Conservation (phyloP, 495 filamentous ascomycete genomes). For the Xylaria grammica region DNA sequence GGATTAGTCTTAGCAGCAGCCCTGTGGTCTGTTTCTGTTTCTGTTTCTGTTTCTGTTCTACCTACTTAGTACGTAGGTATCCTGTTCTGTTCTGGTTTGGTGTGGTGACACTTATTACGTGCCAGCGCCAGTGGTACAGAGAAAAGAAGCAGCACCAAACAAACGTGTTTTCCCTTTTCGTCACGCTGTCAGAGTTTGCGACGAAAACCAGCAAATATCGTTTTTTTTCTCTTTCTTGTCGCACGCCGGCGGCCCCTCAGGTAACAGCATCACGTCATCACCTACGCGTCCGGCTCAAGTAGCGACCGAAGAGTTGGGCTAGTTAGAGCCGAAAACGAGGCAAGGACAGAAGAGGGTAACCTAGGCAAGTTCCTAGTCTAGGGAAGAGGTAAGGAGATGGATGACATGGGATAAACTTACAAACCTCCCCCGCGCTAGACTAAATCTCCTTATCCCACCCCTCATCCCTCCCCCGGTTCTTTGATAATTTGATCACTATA, state of each 20-base stretch:
- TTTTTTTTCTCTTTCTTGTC: neutral
- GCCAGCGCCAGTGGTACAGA: too few relatives aligned
- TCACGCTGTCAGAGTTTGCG: neutral
- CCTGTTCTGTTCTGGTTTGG: neutral
- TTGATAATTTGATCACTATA: constrained; percentile 8
- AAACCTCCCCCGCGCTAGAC: neutral
- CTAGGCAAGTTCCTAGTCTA: too few relatives aligned
- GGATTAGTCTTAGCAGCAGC: too few relatives aligned
- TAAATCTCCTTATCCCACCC: neutral
- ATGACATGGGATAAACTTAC: too few relatives aligned
- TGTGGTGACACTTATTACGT: too few relatives aligned
- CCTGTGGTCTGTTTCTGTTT: too few relatives aligned
- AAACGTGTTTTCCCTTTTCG: neutral
- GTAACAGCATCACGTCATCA: constrained; percentile 12
- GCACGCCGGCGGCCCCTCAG: neutral
- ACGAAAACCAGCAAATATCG: too few relatives aligned
- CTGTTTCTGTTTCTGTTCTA: neutral
- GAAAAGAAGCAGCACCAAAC: too few relatives aligned
- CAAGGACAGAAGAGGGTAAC: too few relatives aligned
- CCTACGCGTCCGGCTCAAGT: neutral
- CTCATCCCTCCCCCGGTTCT: neutral
- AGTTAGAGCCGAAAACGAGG: neutral
- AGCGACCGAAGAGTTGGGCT: neutral
- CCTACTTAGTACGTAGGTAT: neutral
- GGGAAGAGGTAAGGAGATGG: too few relatives aligned